These are phyloP conservation scores for Ophiostoma ips DNA, from an alignment of 2,329 filamentous ascomycete genomes.

Conservation along the genomic window DNA sequence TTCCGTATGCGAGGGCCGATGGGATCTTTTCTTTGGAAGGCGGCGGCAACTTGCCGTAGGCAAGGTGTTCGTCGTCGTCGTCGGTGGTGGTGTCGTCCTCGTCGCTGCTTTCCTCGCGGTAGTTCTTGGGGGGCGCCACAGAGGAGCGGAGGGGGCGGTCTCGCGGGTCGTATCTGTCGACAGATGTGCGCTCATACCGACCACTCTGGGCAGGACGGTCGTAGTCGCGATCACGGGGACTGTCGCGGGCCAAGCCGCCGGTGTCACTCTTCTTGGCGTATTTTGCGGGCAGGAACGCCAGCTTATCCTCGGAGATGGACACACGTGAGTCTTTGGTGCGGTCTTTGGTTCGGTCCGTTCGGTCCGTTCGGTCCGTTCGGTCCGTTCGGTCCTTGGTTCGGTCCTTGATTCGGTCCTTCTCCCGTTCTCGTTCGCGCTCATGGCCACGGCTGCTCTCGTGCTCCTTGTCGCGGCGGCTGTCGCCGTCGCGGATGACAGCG, in stretches of 20 bases:
- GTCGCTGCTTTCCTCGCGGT: slow-evolving; percentile 11
- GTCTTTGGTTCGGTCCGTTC: slow-evolving; percentile 12
- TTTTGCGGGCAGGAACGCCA: slow-evolving; percentile 34
- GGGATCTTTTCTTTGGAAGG: slow-evolving; percentile 5
- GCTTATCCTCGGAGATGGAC: slow-evolving; percentile 22
- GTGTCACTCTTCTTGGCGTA: slow-evolving; percentile 24
- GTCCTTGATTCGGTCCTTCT: slow-evolving; percentile 15
- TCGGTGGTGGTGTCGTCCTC: slow-evolving; percentile 7
- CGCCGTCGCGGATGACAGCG: slow-evolving; percentile 17
- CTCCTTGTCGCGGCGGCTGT: slow-evolving; percentile 17
- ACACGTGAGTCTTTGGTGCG: slow-evolving; percentile 21
- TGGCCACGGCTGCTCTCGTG: slow-evolving; percentile 20
- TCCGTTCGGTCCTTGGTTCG: slow-evolving; percentile 11
- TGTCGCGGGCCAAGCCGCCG: neutral
- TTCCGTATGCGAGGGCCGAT: slow-evolving; percentile 9
- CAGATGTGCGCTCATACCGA: neutral
- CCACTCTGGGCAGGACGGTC: neutral
- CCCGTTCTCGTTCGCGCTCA: slow-evolving; percentile 19
- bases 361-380: slow-evolving; percentile 1
- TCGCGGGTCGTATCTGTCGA: neutral
- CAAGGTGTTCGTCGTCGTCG: slow-evolving; percentile 24
- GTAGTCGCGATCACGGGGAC: slow-evolving; percentile 14
- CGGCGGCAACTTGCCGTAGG: slow-evolving; percentile 29
- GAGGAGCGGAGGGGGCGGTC: neutral
- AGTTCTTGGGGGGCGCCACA: neutral